These are phyloP conservation scores for Colletotrichum somersetense DNA, from an alignment of 2,329 filamentous ascomycete species.

Conservation along the genomic window DNA sequence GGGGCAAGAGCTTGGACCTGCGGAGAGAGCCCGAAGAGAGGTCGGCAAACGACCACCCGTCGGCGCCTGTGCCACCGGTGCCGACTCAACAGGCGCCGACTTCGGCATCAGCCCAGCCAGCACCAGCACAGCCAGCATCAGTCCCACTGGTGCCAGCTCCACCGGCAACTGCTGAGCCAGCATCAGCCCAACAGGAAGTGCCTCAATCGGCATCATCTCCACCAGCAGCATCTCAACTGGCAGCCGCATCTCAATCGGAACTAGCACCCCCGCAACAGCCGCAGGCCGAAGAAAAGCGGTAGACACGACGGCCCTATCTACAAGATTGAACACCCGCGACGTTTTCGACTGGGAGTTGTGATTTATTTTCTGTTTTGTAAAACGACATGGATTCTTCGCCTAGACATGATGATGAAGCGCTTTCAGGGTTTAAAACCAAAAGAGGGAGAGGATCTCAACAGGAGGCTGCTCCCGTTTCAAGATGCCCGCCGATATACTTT, in stretches of 20 bases:
- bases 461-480: slow-evolving; percentile 12
- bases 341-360: slow-evolving; percentile 9
- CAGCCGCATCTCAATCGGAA: slow-evolving; percentile 17
- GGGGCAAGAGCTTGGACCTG: slow-evolving; percentile 57
- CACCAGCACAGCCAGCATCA: background rate
- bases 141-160: background rate
- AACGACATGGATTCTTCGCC: slow-evolving; percentile 9
- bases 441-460: slow-evolving; percentile 6
- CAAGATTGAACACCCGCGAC: slow-evolving; percentile 5
- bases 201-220: slow-evolving; percentile 1
- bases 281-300: slow-evolving; percentile 21
- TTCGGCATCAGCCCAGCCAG: slow-evolving; percentile 1
- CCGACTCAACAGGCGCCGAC: slow-evolving; percentile 21
- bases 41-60: slow-evolving; percentile 14
- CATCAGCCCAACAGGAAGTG: background rate
- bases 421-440: slow-evolving; percentile 11
- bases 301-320: slow-evolving; percentile 17
- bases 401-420: slow-evolving; percentile 16
- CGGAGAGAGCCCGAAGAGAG: slow-evolving; percentile 53
- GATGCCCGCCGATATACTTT: slow-evolving; percentile 10
- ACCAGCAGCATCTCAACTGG: background rate
- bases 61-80: slow-evolving; percentile 1
- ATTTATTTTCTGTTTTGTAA: background rate
- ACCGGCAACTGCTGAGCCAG: background rate
- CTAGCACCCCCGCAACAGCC: slow-evolving; percentile 7